Percentiles rank a stretch among this genome's conserved stretches.
Evolutionary conservation across 371 early-diverging fungal species (phyloP).

Genomic region (Rhizopus sp.): DNA sequence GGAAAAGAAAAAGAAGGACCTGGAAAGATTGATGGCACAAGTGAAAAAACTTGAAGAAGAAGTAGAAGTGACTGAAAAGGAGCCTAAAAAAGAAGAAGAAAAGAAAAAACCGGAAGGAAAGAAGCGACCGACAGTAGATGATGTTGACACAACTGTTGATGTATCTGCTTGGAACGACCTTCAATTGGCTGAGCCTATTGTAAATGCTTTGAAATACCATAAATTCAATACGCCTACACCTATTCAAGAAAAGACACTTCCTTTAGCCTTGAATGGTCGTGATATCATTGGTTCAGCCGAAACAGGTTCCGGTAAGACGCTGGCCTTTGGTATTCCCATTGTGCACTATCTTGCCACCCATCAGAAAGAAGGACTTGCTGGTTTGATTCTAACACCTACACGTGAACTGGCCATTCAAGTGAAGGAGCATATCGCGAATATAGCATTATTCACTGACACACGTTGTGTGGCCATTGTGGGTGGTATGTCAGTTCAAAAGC

Average conservation of each 20-base stretch:
- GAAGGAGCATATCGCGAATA: slow-evolving; percentile 68
- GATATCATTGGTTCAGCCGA: slow-evolving; percentile 98
- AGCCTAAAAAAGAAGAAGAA: slow-evolving; percentile 2
- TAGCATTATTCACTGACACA: slow-evolving; percentile 57
- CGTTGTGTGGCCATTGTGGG: slow-evolving; percentile 82
- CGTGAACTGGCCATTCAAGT: slow-evolving; percentile 94
- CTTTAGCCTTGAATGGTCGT: slow-evolving; percentile 69
- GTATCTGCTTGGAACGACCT: slow-evolving; percentile 61
- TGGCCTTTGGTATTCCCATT: slow-evolving; percentile 92
- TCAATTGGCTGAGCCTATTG: slow-evolving; percentile 54
- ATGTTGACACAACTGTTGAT: slow-evolving; percentile 54
- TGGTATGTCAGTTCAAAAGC: slow-evolving; percentile 93
- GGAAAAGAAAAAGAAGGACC: slow-evolving; percentile 32
- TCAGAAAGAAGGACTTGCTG: slow-evolving; percentile 36
- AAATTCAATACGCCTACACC: slow-evolving; percentile 87
- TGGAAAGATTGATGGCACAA: slow-evolving; percentile 23
- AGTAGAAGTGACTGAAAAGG: slow-evolving; percentile 8
- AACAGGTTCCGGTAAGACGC: slow-evolving; percentile 96
- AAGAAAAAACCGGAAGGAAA: slow-evolving; percentile 4
- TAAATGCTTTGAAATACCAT: slow-evolving; percentile 68
- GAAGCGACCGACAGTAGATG: slow-evolving; percentile 34
- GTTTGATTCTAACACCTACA: slow-evolving; percentile 86
- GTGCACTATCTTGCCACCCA: slow-evolving; percentile 59
- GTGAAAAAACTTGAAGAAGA: slow-evolving; percentile 24
- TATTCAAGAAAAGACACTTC: slow-evolving; percentile 90